A percentile compares a stretch with the other conserved stretches of the same genome.
Evolutionary conservation across 139 green algal species (phyloP).

Genomic region (Gonium pectorale): DNA sequence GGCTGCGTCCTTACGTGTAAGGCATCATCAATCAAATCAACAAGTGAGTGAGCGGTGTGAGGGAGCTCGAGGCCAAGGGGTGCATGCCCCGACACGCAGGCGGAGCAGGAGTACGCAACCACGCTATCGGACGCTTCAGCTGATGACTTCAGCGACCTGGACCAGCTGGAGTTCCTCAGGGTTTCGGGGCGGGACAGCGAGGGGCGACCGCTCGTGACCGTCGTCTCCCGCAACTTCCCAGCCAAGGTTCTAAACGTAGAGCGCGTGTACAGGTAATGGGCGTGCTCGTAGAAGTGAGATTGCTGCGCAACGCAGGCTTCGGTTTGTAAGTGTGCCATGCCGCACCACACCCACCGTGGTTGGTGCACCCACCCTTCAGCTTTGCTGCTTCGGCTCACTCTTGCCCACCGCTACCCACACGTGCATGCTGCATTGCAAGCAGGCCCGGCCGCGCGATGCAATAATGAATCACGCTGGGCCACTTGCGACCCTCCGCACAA

Average conservation of each 20-base stretch:
- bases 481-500: too few species aligned
- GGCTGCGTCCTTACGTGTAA: background rate
- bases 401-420: too few species aligned
- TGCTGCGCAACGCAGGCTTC: too few species aligned
- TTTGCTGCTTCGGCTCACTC: too few species aligned
- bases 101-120: background rate
- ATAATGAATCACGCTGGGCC: too few species aligned
- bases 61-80: background rate
- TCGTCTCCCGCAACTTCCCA: constrained; percentile 27
- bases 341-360: too few species aligned
- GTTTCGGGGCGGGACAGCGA: background rate
- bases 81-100: background rate
- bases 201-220: constrained; percentile 2
- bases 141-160: constrained; percentile 42
- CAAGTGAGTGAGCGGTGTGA: background rate
- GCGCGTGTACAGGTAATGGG: constrained; percentile 19
- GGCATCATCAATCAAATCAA: background rate
- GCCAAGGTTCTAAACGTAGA: constrained; percentile 32
- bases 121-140: background rate
- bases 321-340: too few species aligned
- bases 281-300: too few species aligned
- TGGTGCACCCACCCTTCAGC: too few species aligned
- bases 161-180: constrained; percentile 27
- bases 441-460: too few species aligned
- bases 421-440: too few species aligned